Evolutionary conservation across 1,139 yeast species (phyloP), one percentile per base, ranked within the genome.

Genomic region (Nakaseomyces glabratus): DNA sequence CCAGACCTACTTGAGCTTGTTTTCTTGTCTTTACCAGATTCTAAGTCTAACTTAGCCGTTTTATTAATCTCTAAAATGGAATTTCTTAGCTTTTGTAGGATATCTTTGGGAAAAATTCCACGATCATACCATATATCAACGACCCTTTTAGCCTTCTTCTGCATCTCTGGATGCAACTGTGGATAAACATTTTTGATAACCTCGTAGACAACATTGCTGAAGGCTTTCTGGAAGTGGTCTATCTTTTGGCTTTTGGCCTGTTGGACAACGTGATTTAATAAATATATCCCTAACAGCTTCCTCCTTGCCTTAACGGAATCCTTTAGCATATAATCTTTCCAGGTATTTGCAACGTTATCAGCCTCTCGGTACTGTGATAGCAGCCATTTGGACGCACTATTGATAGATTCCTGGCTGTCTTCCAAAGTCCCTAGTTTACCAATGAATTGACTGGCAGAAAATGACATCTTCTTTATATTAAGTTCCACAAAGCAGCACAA

Each of bases 391-490:
- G 93, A 76, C 5, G 84, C 76, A n/a, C 82, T 70, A 17, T 81
- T 86, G 47, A 85, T 84, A n/a, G 88, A 75, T 40, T 84, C 94
- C 51, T 82, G 94, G 0, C 94, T 76, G 46, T 82, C 93, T 48
- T 75, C 79, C 31, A 84, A 64, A 7, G 69, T 58, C 6, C 68
- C 65, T 32, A 85, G 65, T 57, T 81, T 82, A 40, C 71, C 65
- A 35, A 57, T 55, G 43, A 81, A 76, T 35, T 65, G 68, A 33
- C 71, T 63, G 6, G 82, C 65, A 49, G 35, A 31, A 14, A 24
- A 31, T 10, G 34, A 29, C 37, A 35, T 34, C 14, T 20, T 25
- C 15, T n/a, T n/a, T 19, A n/a, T 16, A 5, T 24, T 11, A 3
- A 17, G 12, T 10, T 20, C 14, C 17, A 4, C 13, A 25, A n/a